Conservation (phyloP, 805 yeast species). For the Cyberlindnera mississippiensis region DNA sequence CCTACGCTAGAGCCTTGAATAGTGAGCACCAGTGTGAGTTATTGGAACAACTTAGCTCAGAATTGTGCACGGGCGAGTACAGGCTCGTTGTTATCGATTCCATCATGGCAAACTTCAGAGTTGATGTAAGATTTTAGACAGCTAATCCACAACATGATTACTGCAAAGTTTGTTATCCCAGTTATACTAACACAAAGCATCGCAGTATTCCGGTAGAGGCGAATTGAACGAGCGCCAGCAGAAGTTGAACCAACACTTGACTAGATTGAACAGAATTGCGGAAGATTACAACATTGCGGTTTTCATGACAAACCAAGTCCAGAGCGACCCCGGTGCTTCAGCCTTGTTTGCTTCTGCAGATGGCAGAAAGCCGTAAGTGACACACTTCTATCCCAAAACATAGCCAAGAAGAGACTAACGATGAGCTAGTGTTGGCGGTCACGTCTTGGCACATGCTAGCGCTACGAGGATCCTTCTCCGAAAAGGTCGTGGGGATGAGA, state of each 20-base stretch:
- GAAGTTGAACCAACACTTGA: constrained; percentile 54
- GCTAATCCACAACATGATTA: too few relatives aligned
- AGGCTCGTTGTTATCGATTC: constrained; percentile 64
- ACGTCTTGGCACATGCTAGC: constrained; percentile 76
- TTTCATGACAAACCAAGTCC: constrained; percentile 73
- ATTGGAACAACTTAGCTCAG: constrained; percentile 60
- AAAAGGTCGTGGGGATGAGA: constrained; percentile 75
- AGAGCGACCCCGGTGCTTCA: constrained; percentile 81
- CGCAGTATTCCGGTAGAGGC: constrained; percentile 64
- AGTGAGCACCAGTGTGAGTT: constrained; percentile 78
- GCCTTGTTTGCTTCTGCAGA: constrained; percentile 77
- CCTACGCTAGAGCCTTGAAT: constrained; percentile 72
- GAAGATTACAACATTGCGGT: constrained; percentile 79
- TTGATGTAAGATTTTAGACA: constrained; percentile 39
- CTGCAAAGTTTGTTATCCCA: too few relatives aligned
- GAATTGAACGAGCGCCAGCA: constrained; percentile 75
- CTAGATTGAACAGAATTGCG: constrained; percentile 53
- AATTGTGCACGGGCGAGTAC: constrained; percentile 64
- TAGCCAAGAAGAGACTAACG: constrained; percentile 3
- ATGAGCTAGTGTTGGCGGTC: constrained; percentile 56
- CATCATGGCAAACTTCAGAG: constrained; percentile 75
- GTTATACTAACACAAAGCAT: constrained; percentile 5
- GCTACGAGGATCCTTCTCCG: constrained; percentile 69
- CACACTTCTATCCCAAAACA: background rate
- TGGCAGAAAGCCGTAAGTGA: constrained; percentile 63